Conservation (phyloP, 331 rosid genomes). For the Acacia concinna region DNA sequence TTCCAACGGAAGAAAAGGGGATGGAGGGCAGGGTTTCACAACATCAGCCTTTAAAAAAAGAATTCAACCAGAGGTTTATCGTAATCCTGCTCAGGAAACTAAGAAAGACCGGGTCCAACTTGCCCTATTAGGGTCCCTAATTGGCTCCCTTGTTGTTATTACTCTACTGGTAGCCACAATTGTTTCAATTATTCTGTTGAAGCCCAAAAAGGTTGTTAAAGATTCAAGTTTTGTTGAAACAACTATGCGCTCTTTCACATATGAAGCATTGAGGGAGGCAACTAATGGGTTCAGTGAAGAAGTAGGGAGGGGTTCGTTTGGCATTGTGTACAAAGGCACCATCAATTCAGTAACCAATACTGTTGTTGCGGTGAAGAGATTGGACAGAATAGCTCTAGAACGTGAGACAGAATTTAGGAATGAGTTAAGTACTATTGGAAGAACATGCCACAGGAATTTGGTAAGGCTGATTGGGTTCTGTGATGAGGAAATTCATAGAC, state of each 20-base stretch:
- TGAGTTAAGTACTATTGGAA: conserved; percentile 38
- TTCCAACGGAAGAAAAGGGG: background rate
- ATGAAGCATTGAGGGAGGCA: conserved; percentile 32
- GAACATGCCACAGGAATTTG: conserved; percentile 39
- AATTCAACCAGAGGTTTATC: background rate
- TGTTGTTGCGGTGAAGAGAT: conserved; percentile 41
- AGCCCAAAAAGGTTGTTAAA: conserved; percentile 20
- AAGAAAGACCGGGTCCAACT: background rate
- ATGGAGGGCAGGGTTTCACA: background rate
- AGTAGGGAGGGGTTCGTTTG: conserved; percentile 49
- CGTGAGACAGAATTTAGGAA: conserved; percentile 43
- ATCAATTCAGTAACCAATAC: conserved; percentile 2
- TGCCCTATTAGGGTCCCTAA: conserved; percentile 30
- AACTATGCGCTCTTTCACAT: conserved; percentile 36
- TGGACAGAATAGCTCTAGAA: conserved; percentile 40
- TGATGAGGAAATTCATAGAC: conserved; percentile 43
- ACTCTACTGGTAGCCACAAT: conserved; percentile 19
- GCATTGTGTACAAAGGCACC: conserved; percentile 44
- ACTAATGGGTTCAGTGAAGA: conserved; percentile 38
- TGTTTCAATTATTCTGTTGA: conserved; percentile 11
- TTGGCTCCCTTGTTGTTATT: conserved; percentile 30
- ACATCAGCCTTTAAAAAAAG: conserved; percentile 25
- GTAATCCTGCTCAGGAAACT: background rate
- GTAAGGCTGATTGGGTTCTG: conserved; percentile 45
- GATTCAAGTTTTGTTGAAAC: conserved; percentile 32